phyloP scores from a whole-genome alignment of 306 rosid species.

The Corylus heterophylla region DNA sequence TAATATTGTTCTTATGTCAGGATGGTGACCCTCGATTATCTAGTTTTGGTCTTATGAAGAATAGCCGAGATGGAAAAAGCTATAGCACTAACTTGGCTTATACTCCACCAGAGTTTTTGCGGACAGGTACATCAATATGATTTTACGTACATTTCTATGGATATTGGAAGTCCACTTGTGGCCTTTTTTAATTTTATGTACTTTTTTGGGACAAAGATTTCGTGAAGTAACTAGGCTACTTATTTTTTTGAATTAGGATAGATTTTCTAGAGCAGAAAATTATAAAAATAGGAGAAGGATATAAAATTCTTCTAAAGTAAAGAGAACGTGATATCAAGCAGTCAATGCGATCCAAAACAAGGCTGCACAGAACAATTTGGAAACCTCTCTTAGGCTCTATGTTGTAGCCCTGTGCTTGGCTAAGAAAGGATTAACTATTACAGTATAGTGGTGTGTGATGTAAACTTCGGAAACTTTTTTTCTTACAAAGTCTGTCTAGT shows the following conservation, averaged over 20 bases:
- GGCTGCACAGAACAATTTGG: not conserved
- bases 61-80: slow-evolving; percentile 97
- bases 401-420: not conserved
- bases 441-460: not conserved
- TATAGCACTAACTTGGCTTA: slow-evolving; percentile 93
- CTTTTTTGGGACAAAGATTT: not conserved
- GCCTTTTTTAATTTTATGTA: not conserved
- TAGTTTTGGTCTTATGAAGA: slow-evolving; percentile 95
- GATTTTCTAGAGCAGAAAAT: not conserved
- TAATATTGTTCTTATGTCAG: slow-evolving; percentile 42
- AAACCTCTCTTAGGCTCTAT: not conserved
- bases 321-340: not conserved
- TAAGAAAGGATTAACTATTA: not conserved
- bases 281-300: not conserved
- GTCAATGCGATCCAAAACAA: not conserved
- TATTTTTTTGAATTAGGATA: not conserved
- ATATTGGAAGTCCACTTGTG: not conserved
- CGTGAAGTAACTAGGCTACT: not conserved
- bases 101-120: slow-evolving; percentile 95
- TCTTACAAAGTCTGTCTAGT: not conserved
- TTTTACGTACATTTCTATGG: not conserved
- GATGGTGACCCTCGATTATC: slow-evolving; percentile 94
- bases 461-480: not conserved
- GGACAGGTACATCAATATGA: slow-evolving; percentile 54
- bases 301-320: not conserved